phyloP scores from a whole-genome alignment of 306 rosid genomes.

The Amphicarpaea edgeworthii region DNA sequence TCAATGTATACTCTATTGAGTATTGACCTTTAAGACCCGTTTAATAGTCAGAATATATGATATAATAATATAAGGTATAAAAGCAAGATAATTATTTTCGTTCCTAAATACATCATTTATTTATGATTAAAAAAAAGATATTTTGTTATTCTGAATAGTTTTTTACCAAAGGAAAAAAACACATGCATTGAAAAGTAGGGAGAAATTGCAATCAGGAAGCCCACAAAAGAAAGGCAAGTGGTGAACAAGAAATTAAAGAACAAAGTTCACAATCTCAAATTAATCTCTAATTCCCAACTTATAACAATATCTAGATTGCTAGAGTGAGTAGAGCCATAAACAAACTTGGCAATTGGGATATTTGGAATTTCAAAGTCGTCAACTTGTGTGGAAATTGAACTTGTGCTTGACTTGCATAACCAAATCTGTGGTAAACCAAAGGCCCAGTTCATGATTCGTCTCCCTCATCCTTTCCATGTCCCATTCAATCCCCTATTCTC shows the following conservation, averaged over 20 bases:
- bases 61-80: too few relatives aligned
- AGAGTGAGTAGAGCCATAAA: not conserved
- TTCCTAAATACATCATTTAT: too few relatives aligned
- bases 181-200: not conserved
- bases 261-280: slow-evolving; percentile 11
- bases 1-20: too few relatives aligned
- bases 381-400: slow-evolving; percentile 28
- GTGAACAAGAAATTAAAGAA: slow-evolving; percentile 19
- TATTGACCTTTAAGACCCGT: too few relatives aligned
- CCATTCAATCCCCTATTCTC: slow-evolving; percentile 9
- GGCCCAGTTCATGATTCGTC: slow-evolving; percentile 31
- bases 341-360: not conserved
- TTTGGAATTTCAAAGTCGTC: slow-evolving; percentile 24
- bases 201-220: not conserved
- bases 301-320: not conserved
- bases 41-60: too few relatives aligned
- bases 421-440: not conserved
- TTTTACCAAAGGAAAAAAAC: too few relatives aligned
- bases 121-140: too few relatives aligned
- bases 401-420: slow-evolving; percentile 34
- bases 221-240: not conserved
- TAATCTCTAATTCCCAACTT: not conserved
- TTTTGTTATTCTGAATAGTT: too few relatives aligned
- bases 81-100: too few relatives aligned
- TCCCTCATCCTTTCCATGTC: slow-evolving; percentile 47